Conservation (phyloP, 73 alveolate species). For the Paramecium bursaria region DNA sequence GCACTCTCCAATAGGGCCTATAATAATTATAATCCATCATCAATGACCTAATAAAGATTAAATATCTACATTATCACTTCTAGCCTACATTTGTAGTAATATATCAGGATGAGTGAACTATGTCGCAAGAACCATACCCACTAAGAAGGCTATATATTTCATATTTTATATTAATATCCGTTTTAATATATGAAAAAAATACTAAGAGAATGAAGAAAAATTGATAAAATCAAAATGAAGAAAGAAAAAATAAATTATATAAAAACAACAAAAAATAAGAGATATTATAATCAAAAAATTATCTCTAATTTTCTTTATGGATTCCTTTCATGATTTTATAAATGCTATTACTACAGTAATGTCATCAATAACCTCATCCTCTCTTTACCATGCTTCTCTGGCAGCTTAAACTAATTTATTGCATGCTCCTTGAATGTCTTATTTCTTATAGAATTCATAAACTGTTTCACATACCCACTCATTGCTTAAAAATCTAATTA, state of each 20-base stretch:
- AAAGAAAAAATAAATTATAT: no score
- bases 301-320: no score
- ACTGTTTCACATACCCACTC: conserved; percentile 84
- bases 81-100: conserved; percentile 13
- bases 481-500: conserved; percentile 75
- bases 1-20: not conserved
- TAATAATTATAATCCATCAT: conserved; percentile 25
- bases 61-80: conserved; percentile 32
- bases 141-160: no score
- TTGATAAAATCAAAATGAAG: no score
- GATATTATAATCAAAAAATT: no score
- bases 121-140: no score
- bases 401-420: conserved; percentile 81
- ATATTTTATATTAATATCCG: no score
- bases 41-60: not conserved
- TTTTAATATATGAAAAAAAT: no score
- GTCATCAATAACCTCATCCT: conserved; percentile 94
- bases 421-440: conserved; percentile 90
- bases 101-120: no score
- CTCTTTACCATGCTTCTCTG: conserved; percentile 84
- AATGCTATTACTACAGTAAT: conserved; percentile 88
- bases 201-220: no score
- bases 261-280: no score
- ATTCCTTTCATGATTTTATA: conserved; percentile 60
- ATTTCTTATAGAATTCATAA: conserved; percentile 80